phyloP scores from a whole-genome alignment of 2,329 filamentous ascomycete genomes.

The Exophiala sp. region DNA sequence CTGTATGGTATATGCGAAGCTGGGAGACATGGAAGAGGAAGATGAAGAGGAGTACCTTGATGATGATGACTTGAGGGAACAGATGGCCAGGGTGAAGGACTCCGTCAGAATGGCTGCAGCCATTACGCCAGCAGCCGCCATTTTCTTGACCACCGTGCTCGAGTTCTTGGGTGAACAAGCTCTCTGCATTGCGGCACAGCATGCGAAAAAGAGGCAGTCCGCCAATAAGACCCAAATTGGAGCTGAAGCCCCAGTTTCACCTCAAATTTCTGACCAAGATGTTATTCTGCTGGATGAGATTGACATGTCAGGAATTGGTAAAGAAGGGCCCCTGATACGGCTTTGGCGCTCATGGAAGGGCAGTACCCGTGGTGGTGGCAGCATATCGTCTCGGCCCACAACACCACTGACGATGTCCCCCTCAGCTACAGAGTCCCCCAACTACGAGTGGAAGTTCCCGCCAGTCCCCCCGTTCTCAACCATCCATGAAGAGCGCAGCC shows the following conservation, averaged over 20 bases:
- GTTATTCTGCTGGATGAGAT: constrained; percentile 75
- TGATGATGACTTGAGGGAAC: constrained; percentile 61
- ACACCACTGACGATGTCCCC: constrained; percentile 31
- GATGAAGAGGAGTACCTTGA: constrained; percentile 88
- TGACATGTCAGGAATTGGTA: constrained; percentile 87
- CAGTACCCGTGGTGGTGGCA: constrained; percentile 52
- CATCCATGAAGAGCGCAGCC: constrained; percentile 28
- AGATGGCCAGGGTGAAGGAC: constrained; percentile 36
- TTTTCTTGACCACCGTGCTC: constrained; percentile 90
- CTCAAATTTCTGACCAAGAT: constrained; percentile 49
- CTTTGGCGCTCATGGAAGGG: constrained; percentile 97
- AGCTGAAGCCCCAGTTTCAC: constrained; percentile 42
- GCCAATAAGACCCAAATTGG: constrained; percentile 43
- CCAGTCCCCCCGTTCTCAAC: constrained; percentile 32
- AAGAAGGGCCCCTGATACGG: constrained; percentile 80
- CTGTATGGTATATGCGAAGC: constrained; percentile 96
- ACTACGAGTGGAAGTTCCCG: constrained; percentile 35
- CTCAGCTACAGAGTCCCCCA: constrained; percentile 29
- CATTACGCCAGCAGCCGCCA: constrained; percentile 85
- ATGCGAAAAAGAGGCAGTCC: constrained; percentile 64
- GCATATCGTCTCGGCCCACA: constrained; percentile 46
- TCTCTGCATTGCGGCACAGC: constrained; percentile 78
- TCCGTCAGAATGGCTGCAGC: constrained; percentile 54
- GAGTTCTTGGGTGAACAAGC: constrained; percentile 92
- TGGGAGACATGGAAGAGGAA: constrained; percentile 96